These are phyloP conservation scores for Inonotus hispidus DNA, from an alignment of 1,284 basidiomycete genomes.

Conservation along the genomic window DNA sequence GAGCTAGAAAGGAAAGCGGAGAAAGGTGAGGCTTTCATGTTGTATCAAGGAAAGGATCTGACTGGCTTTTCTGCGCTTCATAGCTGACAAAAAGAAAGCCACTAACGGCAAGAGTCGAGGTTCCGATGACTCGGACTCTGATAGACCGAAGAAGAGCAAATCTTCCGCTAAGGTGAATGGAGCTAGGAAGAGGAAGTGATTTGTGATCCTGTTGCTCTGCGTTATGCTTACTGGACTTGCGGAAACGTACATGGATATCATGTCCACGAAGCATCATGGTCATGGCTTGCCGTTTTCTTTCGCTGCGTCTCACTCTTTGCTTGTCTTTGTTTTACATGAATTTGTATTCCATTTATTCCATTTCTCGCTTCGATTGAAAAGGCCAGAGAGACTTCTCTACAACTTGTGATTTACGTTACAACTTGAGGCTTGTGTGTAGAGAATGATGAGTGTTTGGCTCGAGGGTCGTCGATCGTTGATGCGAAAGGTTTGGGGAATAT, in stretches of 20 bases:
- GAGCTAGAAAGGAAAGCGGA: constrained; percentile 89
- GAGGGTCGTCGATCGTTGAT: neutral
- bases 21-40: constrained; percentile 46
- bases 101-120: constrained; percentile 44
- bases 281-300: too few relatives aligned
- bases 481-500: neutral
- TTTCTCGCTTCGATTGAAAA: neutral
- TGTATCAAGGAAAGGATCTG: constrained; percentile 3
- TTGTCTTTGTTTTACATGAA: neutral
- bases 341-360: neutral
- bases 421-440: too few relatives aligned
- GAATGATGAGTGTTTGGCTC: too few relatives aligned
- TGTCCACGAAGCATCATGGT: neutral
- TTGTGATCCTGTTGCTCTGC: constrained; percentile 5
- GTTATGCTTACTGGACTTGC: neutral
- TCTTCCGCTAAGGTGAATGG: constrained; percentile 32
- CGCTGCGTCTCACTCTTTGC: neutral
- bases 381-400: too few relatives aligned
- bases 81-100: constrained; percentile 60
- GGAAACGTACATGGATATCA: neutral
- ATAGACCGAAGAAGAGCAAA: constrained; percentile 62
- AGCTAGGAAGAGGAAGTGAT: constrained; percentile 38
- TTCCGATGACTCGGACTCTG: constrained; percentile 60
- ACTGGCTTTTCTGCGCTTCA: constrained; percentile 3
- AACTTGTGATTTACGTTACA: too few relatives aligned